Evolutionary conservation across 352 stramenopile genomes (phyloP), one percentile per base, ranked within the genome.

Genomic region (Phytophthora multivora): DNA sequence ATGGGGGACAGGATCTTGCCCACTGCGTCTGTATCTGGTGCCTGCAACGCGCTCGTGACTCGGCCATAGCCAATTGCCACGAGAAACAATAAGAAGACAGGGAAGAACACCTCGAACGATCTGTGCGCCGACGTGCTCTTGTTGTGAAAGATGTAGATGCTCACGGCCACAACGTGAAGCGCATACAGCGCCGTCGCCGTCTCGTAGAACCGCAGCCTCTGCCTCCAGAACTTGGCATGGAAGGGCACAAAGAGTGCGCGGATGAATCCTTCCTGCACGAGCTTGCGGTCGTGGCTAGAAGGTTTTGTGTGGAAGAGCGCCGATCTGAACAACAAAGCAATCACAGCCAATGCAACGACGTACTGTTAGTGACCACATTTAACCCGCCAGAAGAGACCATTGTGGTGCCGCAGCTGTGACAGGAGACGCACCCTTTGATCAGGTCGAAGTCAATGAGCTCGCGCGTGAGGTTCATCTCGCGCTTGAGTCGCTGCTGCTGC

Each of bases 361-460:
- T 35, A 25, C 25, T 18, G 36, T 58, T 35, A 58, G 30, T 54
- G 21, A 50, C 8, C 10, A 19, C 46, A 31, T 51, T 49, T 58
- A 21, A 36, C 19, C 16, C 48, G 30, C 30, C 2, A 23, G 6
- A 66, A 50, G 19, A 48, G 28, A 12, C 16, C 28, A 3, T 9
- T 33, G 28, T 9, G 15, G 15, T 46, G 25, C 11, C 26, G 16
- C 16, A 3, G 28, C 11, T 54, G 19, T 2, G 19, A 15, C 12
- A 47, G 31, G 2, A 3, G 1, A 69, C 71, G 16, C 48, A 90
- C 80, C 84, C 86, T 80, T 95, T 95, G 52, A 95, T 93, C 41
- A 93, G 69, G 53, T 95, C 86, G 63, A 93, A 92, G 76, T 95
- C 86, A 42, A 95, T 92, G 45, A 95, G 79, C 47, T 95, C 86